Evolutionary conservation across 768 basidiomycete species (phyloP), one percentile per base, ranked within the genome.

Genomic region (Calocera cornea): DNA sequence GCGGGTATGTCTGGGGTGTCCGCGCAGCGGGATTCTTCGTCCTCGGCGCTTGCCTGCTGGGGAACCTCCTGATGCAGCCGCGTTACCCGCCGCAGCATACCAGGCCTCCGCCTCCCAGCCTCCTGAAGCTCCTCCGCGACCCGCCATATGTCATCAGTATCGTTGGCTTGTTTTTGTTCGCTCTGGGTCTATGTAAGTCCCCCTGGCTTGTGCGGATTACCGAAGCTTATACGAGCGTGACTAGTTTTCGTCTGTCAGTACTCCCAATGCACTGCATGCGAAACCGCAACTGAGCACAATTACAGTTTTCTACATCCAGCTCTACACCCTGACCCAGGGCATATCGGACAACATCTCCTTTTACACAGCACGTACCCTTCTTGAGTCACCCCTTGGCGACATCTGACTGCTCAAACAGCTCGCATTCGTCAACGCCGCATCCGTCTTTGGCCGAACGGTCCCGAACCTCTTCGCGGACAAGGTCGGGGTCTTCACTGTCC

Each of bases 1-100:
- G 68, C 54, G 69, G 71, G 0, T 73, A 69, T 27, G 76, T 71
- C 2, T 78, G 76, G 76, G 72, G 75, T 0, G 71, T 77, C 33
- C 72, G 75, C 44, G 67, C 72, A 11, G 40, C 71, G 19, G 74
- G 74, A 1, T 71, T 74, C 69, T 72, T 76, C 47, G 68, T 72
- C 1, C 65, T 74, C 16, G 67, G 68, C 22, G 72, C 71, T 67
- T 73, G 69, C 50, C 64, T 63, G 11, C 41, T 73, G 19, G 76
- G 72, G 0, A 69, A 69, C 47, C 19, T 73, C 27, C 72, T 74
- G n/a, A 74, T 76, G 54, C 73, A 70, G 17, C 54, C 33, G 72
- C 69, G 33, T 71, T 73, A 33, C 72, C 75, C 2, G 65, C 70
- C 1, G 73, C 75, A 36, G 72, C 73, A n/a, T 2, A 63, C 38